A percentile compares a stretch with the other conserved stretches of the same genome.
phyloP scores from a whole-genome alignment of 2,329 filamentous ascomycete species.

The Diaporthe sp. region DNA sequence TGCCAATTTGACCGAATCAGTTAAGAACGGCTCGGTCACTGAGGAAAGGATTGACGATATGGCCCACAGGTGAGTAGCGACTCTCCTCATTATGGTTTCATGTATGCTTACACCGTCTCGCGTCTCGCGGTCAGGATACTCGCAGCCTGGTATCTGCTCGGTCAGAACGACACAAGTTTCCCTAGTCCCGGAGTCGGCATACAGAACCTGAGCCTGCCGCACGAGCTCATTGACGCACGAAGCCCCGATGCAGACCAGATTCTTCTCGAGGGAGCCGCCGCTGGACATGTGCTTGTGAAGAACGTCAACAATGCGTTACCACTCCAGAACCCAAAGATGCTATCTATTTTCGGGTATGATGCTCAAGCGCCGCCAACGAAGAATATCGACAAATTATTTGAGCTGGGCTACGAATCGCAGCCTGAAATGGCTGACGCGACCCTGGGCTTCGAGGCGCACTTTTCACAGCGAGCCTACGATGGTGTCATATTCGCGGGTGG shows the following conservation, averaged over 20 bases:
- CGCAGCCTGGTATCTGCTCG: constrained; percentile 69
- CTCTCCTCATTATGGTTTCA: constrained; percentile 45
- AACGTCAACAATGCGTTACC: constrained; percentile 75
- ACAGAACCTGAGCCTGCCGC: constrained; percentile 69
- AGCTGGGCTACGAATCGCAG: constrained; percentile 61
- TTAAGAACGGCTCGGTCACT: constrained; percentile 81
- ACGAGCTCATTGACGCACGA: constrained; percentile 62
- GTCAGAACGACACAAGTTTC: constrained; percentile 59
- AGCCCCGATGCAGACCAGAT: constrained; percentile 57
- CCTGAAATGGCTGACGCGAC: constrained; percentile 59
- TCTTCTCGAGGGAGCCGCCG: constrained; percentile 66
- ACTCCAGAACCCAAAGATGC: constrained; percentile 66
- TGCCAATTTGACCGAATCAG: constrained; percentile 77
- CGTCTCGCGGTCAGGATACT: constrained; percentile 67
- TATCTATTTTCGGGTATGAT: constrained; percentile 74
- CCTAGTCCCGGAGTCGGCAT: constrained; percentile 63
- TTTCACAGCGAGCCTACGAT: constrained; percentile 62
- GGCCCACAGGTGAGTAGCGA: constrained; percentile 73
- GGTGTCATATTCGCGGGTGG: constrained; percentile 66
- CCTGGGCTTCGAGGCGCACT: constrained; percentile 57
- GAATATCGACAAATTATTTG: constrained; percentile 59
- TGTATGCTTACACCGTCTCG: not conserved
- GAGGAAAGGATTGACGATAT: constrained; percentile 82
- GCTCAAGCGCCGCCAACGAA: constrained; percentile 65
- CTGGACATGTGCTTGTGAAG: constrained; percentile 82